A percentile compares a stretch with the other conserved stretches of the same genome.
Evolutionary conservation across 768 basidiomycete genomes (phyloP).

Genomic region (Phaeotremella skinneri): DNA sequence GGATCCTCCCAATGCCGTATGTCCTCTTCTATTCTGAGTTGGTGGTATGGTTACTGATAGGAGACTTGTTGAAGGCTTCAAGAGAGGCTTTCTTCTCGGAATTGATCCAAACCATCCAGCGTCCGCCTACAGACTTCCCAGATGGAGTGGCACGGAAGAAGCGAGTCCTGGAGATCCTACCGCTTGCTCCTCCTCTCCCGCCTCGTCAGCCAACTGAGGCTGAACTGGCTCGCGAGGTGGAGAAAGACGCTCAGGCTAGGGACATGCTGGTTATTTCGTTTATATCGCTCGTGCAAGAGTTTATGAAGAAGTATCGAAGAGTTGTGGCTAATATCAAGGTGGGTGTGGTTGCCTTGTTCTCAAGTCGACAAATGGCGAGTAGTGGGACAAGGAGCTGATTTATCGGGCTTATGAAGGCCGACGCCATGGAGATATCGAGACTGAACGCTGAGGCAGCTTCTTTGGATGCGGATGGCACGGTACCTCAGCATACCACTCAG

Average conservation of each 20-base stretch:
- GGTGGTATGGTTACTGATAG: not conserved
- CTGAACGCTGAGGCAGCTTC: not conserved
- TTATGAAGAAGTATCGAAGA: conserved; percentile 88
- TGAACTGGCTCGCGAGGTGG: conserved; percentile 76
- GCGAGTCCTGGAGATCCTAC: conserved; percentile 78
- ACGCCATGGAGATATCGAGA: not conserved
- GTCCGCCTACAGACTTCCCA: conserved; percentile 81
- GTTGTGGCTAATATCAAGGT: conserved; percentile 79
- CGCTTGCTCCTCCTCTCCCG: conserved; percentile 83
- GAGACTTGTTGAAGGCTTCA: too few species aligned
- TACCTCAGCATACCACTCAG: not conserved
- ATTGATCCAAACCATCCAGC: conserved; percentile 65
- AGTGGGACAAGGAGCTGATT: too few species aligned
- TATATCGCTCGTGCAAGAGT: conserved; percentile 79
- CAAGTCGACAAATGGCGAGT: too few species aligned
- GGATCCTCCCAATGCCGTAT: conserved; percentile 55
- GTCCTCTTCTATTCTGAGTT: conserved; percentile 13
- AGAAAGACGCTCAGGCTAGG: conserved; percentile 72
- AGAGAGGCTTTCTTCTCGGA: conserved; percentile 73
- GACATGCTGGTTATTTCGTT: conserved; percentile 85
- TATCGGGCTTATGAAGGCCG: not conserved
- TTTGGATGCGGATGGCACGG: not conserved
- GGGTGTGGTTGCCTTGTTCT: conserved; percentile 49
- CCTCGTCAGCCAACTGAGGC: conserved; percentile 76
- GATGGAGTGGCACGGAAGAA: conserved; percentile 81